A percentile compares a stretch with the other conserved stretches of the same genome.
These are phyloP conservation scores for Selenicereus undatus DNA, from an alignment of 148 eudicot genomes.

Conservation along the genomic window DNA sequence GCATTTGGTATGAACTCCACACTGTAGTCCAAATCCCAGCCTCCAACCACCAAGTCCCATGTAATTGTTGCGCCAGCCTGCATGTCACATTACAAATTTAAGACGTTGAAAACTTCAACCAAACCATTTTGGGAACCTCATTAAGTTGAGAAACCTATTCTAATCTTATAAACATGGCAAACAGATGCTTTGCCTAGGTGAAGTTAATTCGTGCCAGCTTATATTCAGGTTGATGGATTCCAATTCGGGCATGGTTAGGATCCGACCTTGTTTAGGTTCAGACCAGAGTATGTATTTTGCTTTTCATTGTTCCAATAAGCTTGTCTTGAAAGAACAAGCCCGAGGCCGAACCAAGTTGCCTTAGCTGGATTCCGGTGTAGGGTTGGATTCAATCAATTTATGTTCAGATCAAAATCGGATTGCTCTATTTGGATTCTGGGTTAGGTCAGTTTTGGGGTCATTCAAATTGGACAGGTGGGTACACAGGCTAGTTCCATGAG, in stretches of 20 bases:
- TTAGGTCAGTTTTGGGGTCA: not conserved
- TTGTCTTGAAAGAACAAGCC: not conserved
- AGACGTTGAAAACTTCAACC: not conserved
- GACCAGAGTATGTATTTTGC: too few relatives aligned
- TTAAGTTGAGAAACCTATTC: too few relatives aligned
- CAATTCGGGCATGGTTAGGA: too few relatives aligned
- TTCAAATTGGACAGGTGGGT: not conserved
- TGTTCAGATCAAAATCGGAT: not conserved
- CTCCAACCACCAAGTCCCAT: slow-evolving; percentile 94
- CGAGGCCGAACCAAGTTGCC: too few relatives aligned
- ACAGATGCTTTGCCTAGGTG: too few relatives aligned
- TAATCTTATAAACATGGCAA: too few relatives aligned
- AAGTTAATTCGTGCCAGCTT: too few relatives aligned
- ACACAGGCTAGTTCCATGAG: not conserved
- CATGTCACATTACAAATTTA: not conserved
- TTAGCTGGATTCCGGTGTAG: too few relatives aligned
- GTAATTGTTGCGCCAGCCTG: slow-evolving; percentile 83
- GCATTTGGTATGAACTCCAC: slow-evolving; percentile 76
- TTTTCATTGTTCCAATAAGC: not conserved
- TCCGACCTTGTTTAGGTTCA: too few relatives aligned
- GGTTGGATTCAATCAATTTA: too few relatives aligned
- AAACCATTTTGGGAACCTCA: not conserved
- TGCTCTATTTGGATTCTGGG: not conserved
- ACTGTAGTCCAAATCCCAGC: slow-evolving; percentile 93
- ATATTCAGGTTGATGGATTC: too few relatives aligned